Evolutionary conservation across 2,329 filamentous ascomycete genomes (phyloP).

Genomic region (Fusarium clavum): DNA sequence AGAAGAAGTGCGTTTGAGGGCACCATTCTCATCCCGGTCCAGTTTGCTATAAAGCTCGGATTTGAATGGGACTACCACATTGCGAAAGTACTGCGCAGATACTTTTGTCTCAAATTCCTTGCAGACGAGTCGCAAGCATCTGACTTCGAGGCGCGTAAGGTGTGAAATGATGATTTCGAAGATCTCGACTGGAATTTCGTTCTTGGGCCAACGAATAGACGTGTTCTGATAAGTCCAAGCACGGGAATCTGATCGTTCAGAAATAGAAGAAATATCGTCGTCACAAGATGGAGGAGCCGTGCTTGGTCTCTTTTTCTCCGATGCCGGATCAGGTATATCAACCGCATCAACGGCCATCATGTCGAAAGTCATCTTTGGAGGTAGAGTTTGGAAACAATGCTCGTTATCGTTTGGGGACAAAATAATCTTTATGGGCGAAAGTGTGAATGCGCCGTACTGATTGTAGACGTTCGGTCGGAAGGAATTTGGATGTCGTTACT

Average conservation of each 20-base stretch:
- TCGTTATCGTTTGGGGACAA: neutral
- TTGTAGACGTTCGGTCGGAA: constrained; percentile 30
- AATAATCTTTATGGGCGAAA: neutral
- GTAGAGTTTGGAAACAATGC: neutral
- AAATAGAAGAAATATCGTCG: constrained; percentile 17
- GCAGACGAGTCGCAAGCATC: constrained; percentile 70
- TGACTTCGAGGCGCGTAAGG: constrained; percentile 68
- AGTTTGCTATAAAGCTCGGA: constrained; percentile 67
- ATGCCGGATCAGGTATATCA: constrained; percentile 1
- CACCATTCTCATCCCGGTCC: constrained; percentile 37
- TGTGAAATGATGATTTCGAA: constrained; percentile 67
- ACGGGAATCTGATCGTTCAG: constrained; percentile 12
- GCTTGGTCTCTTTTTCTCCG: constrained; percentile 21
- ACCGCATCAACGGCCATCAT: neutral
- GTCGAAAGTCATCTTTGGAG: neutral
- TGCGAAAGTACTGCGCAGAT: constrained; percentile 68
- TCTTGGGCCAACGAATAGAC: constrained; percentile 48
- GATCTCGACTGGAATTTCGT: constrained; percentile 68
- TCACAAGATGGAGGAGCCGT: constrained; percentile 38
- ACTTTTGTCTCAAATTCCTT: constrained; percentile 68
- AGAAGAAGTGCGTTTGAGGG: constrained; percentile 41
- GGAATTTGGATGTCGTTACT: constrained; percentile 28
- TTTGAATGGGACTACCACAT: constrained; percentile 74
- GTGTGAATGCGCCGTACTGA: constrained; percentile 3
- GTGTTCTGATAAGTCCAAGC: constrained; percentile 1